Base-by-base conservation (phyloP, 768 basidiomycete species). In the Pleurotus tuoliensis region DNA sequence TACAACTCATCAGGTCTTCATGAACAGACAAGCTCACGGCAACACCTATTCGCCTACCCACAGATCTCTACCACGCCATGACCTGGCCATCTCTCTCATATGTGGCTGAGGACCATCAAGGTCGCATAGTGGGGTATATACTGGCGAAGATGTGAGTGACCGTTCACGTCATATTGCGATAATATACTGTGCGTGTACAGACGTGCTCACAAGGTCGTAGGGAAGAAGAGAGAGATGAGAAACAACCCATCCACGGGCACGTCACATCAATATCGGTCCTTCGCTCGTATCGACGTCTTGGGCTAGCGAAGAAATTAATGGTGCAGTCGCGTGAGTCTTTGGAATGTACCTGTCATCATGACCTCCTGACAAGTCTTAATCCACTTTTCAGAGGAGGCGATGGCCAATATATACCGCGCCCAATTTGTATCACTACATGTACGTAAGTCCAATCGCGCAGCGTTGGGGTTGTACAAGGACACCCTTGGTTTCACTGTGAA, bases 61-160 rank as follows among this genome's bases (percentile, higher is more conserved):
- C 55, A 78, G 92, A 94, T 69, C 79, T 96, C 47, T 98, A 94
- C 70, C 94, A 97, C 66, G 83, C 86, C 7, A 78, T 96, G 74
- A 92, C 92, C n/a, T 98, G 95, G 95, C 95, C 95, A 1, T 85
- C 90, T 37, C 79, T 98, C 18, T 96, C 94, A 9, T 97, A 90
- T 61, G 94, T 98, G 2, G 95, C 95, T 1, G 92, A 94, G 69
- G 94, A 96, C 64, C 83, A 87, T 62, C 86, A 91, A 63, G 94
- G 94, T 8, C 82, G 91, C 57, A 88, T 98, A 55, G 94, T 97
- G 12, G 95, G 95, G 37, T 98, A 98, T 70, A 95, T 97, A 57
- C 76, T 98, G 47, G 94, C 92, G 16, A 97, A 97, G 73, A 97
- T 98, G 95, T 96, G 63, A 56, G 82, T 73, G n/a, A 25, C 41